phyloP scores from a whole-genome alignment of 805 yeast genomes.

The Cyberlindnera nakhonratchasimensis region DNA sequence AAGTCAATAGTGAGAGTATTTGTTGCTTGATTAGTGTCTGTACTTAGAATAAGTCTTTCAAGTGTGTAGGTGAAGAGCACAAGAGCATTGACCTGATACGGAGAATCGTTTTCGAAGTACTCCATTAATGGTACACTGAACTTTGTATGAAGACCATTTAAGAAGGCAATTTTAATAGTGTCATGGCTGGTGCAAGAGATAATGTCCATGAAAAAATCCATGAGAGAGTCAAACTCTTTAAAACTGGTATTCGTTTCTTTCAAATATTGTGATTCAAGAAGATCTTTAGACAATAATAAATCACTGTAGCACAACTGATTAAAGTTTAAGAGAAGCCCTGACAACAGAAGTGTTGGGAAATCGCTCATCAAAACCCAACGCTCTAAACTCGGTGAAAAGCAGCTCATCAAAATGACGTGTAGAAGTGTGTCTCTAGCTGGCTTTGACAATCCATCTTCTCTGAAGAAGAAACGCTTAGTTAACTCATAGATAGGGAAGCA shows the following conservation, averaged over 20 bases:
- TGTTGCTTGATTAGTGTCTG: neutral
- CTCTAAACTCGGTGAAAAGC: constrained; percentile 11
- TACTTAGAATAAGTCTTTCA: constrained; percentile 5
- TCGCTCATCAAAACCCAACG: constrained; percentile 23
- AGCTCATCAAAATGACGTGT: constrained; percentile 16
- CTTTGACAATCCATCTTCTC: constrained; percentile 14
- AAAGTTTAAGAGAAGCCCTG: constrained; percentile 18
- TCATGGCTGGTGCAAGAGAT: constrained; percentile 12
- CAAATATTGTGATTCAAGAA: neutral
- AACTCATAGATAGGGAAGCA: constrained; percentile 28
- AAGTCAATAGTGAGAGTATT: neutral
- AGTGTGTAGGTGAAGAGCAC: constrained; percentile 13
- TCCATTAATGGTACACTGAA: constrained; percentile 15
- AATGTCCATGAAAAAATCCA: constrained; percentile 13
- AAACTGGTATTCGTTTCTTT: neutral
- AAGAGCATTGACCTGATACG: constrained; percentile 6
- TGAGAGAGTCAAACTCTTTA: constrained; percentile 9
- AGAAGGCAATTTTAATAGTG: constrained; percentile 9
- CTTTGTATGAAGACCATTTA: constrained; percentile 12
- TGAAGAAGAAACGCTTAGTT: constrained; percentile 21
- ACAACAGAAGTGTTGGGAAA: constrained; percentile 16
- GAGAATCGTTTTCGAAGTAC: neutral
- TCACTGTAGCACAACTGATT: constrained; percentile 15
- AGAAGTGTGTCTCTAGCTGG: constrained; percentile 14
- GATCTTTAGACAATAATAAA: neutral